phyloP scores from a whole-genome alignment of 345 rosid genomes.

The Populus alba region DNA sequence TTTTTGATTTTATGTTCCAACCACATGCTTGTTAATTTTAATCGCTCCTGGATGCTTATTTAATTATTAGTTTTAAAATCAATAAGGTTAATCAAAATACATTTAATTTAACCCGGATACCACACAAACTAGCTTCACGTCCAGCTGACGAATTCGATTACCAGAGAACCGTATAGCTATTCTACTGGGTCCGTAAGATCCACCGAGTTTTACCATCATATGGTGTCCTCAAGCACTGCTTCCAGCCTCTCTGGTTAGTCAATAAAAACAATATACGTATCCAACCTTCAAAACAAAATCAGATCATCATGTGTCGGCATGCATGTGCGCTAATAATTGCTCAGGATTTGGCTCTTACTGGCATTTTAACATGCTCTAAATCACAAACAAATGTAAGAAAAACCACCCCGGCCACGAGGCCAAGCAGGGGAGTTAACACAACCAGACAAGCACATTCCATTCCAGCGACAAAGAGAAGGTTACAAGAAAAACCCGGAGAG shows the following conservation, averaged over 20 bases:
- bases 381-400: neutral
- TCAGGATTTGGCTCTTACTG: neutral
- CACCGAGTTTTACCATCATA: neutral
- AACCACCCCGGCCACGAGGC: neutral
- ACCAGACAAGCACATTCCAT: neutral
- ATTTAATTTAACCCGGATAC: too few relatives aligned
- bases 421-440: neutral
- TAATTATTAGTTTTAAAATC: too few relatives aligned
- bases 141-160: neutral
- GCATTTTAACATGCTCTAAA: neutral
- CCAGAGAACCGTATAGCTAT: neutral
- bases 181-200: neutral
- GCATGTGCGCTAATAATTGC: neutral
- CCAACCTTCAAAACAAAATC: neutral
- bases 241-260: neutral
- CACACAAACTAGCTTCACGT: too few relatives aligned
- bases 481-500: neutral
- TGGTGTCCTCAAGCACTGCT: neutral
- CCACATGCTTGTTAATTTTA: too few relatives aligned
- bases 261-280: neutral
- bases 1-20: too few relatives aligned
- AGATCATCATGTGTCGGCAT: neutral
- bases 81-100: too few relatives aligned
- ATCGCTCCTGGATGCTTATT: too few relatives aligned
- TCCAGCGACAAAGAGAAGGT: neutral